Percentiles rank a stretch among this genome's conserved stretches.
These are phyloP conservation scores for Astrocystis sublimbata DNA, from an alignment of 495 filamentous ascomycete genomes.

Conservation along the genomic window DNA sequence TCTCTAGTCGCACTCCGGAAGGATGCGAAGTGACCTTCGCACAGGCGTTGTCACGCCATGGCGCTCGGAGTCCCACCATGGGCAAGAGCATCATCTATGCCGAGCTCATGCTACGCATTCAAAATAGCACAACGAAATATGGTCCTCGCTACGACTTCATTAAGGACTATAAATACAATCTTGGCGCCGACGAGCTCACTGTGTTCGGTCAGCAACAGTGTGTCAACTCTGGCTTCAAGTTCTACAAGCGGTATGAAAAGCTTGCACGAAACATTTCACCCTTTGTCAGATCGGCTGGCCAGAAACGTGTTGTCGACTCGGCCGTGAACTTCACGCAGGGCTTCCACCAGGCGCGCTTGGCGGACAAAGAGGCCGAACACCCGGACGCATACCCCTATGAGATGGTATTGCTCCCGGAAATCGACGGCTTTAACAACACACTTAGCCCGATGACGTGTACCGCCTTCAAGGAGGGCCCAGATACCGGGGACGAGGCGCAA, in stretches of 20 bases:
- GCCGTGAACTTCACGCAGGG: conserved; percentile 72
- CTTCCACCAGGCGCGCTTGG: conserved; percentile 59
- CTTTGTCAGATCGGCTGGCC: conserved; percentile 71
- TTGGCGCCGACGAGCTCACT: conserved; percentile 76
- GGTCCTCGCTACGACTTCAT: conserved; percentile 64
- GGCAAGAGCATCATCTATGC: conserved; percentile 61
- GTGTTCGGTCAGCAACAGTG: conserved; percentile 71
- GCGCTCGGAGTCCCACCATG: conserved; percentile 75
- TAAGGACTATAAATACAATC: conserved; percentile 64
- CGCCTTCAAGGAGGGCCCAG: conserved; percentile 55
- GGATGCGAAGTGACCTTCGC: conserved; percentile 74
- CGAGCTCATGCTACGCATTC: conserved; percentile 59
- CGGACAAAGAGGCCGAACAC: conserved; percentile 37
- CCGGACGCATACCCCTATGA: conserved; percentile 50
- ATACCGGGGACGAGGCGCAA: conserved; percentile 52
- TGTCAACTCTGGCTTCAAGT: conserved; percentile 70
- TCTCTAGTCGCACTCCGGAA: conserved; percentile 57
- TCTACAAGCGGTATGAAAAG: conserved; percentile 66
- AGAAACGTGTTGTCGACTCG: conserved; percentile 71
- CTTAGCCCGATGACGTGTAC: conserved; percentile 70
- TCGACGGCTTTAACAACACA: conserved; percentile 68
- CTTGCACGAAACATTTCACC: conserved; percentile 58
- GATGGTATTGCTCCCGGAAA: conserved; percentile 67
- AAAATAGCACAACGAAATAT: conserved; percentile 57
- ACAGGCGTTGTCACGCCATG: conserved; percentile 78